Evolutionary conservation across 2,329 filamentous ascomycete genomes (phyloP).

Genomic region (Pyrenochaeta sp.): DNA sequence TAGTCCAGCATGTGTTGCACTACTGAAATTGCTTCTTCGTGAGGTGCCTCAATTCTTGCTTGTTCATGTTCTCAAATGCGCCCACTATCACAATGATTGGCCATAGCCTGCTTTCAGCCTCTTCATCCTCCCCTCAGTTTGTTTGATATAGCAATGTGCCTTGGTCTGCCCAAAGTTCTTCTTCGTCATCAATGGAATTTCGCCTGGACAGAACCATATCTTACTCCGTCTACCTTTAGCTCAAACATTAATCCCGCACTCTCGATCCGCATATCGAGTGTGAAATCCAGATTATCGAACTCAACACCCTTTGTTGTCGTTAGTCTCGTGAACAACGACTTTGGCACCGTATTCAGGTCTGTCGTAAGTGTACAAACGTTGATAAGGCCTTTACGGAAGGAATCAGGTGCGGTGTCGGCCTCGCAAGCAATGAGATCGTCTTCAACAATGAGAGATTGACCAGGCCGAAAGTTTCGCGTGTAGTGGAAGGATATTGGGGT

Average conservation of each 20-base stretch:
- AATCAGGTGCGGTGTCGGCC: conserved; percentile 69
- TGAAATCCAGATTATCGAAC: conserved; percentile 84
- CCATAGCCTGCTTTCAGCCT: too few relatives aligned
- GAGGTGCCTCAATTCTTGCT: too few relatives aligned
- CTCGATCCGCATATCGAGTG: conserved; percentile 83
- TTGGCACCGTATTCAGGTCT: conserved; percentile 77
- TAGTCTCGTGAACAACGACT: conserved; percentile 75
- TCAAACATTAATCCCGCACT: conserved; percentile 80
- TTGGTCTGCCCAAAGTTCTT: too few relatives aligned
- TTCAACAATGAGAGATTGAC: conserved; percentile 78
- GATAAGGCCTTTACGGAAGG: conserved; percentile 62
- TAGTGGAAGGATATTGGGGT: conserved; percentile 84
- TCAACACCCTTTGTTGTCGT: conserved; percentile 82
- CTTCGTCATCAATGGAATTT: conserved; percentile 83
- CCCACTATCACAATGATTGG: too few relatives aligned
- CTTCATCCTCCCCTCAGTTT: too few relatives aligned
- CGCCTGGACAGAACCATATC: conserved; percentile 79
- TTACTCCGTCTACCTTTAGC: conserved; percentile 78
- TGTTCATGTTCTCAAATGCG: too few relatives aligned
- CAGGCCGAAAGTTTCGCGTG: conserved; percentile 82
- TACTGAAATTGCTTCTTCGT: too few relatives aligned
- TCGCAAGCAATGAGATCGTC: conserved; percentile 83
- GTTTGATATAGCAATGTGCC: too few relatives aligned
- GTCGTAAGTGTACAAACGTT: conserved; percentile 84
- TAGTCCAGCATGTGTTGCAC: too few relatives aligned